Base-by-base conservation (phyloP, 2,329 filamentous ascomycete species). In the Capronia americana region DNA sequence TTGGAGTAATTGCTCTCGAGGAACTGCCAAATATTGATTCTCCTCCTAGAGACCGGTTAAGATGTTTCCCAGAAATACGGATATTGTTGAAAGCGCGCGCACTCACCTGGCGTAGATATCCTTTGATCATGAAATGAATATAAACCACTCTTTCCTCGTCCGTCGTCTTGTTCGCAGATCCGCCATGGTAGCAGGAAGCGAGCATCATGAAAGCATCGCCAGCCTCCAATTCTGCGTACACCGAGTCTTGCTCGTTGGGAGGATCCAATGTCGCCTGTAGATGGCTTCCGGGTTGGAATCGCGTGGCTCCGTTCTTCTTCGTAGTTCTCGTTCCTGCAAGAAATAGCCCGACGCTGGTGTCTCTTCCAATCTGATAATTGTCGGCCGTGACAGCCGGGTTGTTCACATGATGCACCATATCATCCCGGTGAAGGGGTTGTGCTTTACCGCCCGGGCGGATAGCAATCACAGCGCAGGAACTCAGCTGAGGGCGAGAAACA, bases 11-110 rank as follows among this genome's bases (percentile, higher is more conserved):
- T 66, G 48, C 20, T 66, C 61, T 24, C 57, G 4, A 4, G 68
- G 66, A 3, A 69, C 59, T 2, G 70, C 63, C n/a, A 80, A 70
- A 61, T 75, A 79, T 64, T 79, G 77, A 53, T 80, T 80, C 70
- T 81, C 78, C 61, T 79, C 63, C 57, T 65, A 76, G n/a, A 38
- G 26, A 34, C 11, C 51, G 26, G 51, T 30, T 54, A 54, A 0
- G 5, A 30, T 54, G 11, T 54, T 54, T 30, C 1, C 24, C 51
- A 30, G 30, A 17, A 30, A 24, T 54, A 26, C 14, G 4, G 17
- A 54, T 30, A 10, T 54, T 14, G 51, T 20, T 20, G n/a, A 4
- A 54, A 28, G 51, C 8, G 51, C 6, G 51, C 20, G 10, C 51
- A 54, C 51, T 26, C 1, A 54, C 44, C 44, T 48, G 44, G 44